Percentiles rank a stretch among this genome's conserved stretches.
Conservation (phyloP, 176 grass and related monocot genomes). For the Lolium perenne region DNA sequence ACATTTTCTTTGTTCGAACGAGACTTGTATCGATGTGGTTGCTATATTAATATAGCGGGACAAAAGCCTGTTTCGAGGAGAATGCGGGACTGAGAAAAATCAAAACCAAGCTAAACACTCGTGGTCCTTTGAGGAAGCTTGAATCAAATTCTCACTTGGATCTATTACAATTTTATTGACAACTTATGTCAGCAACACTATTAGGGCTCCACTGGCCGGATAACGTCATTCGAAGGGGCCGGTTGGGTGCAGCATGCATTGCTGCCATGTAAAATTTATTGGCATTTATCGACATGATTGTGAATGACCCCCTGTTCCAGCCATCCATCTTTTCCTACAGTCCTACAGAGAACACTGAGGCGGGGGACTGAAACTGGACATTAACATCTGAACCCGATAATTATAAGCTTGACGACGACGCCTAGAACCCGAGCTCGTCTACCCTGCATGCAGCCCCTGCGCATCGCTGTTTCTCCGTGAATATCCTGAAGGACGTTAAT, state of each 20-base stretch:
- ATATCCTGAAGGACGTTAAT: constrained; percentile 35
- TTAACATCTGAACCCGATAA: constrained; percentile 61
- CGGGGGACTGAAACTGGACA: constrained; percentile 49
- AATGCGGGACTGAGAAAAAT: no score
- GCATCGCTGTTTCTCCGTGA: constrained; percentile 56
- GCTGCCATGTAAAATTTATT: background rate
- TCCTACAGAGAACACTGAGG: constrained; percentile 32
- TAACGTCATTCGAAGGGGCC: background rate
- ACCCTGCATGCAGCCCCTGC: constrained; percentile 21
- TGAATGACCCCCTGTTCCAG: constrained; percentile 8
- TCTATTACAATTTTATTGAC: no score
- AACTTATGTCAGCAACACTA: background rate
- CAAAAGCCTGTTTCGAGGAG: no score
- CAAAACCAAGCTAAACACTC: no score
- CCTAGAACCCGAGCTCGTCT: constrained; percentile 56
- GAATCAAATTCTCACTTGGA: no score
- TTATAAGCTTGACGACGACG: constrained; percentile 63
- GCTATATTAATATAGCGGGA: no score
- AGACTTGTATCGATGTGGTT: no score
- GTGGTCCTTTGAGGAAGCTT: no score
- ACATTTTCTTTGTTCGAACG: no score
- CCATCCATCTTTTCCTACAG: background rate
- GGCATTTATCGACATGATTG: constrained; percentile 21
- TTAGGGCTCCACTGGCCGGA: background rate
- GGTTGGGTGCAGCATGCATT: background rate